Percentiles rank a stretch among this genome's conserved stretches.
These are phyloP conservation scores for Saccharomycopsis hybrid DNA, from an alignment of 1,139 yeast species.

Conservation along the genomic window DNA sequence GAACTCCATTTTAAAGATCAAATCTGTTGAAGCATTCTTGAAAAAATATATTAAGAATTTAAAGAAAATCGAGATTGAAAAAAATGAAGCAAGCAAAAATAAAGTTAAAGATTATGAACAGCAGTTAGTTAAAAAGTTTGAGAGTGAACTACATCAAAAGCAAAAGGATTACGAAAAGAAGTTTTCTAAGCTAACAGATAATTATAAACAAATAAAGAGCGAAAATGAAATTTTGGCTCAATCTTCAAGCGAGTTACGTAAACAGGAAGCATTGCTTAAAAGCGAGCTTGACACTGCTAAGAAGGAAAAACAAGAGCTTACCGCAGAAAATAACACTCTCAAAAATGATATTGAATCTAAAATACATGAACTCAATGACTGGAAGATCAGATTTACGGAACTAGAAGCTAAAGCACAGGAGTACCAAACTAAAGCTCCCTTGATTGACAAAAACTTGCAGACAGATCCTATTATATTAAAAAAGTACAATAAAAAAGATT, in stretches of 20 bases:
- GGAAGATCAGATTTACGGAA: constrained; percentile 6
- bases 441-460: constrained; percentile 12
- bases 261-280: background rate
- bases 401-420: constrained; percentile 10
- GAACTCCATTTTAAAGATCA: constrained; percentile 15
- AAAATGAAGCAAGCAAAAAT: constrained; percentile 19
- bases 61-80: constrained; percentile 20
- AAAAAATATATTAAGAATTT: constrained; percentile 21
- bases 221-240: constrained; percentile 13
- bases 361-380: constrained; percentile 10
- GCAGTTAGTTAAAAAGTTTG: constrained; percentile 21
- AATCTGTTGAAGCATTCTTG: constrained; percentile 19
- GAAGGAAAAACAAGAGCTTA: background rate
- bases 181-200: constrained; percentile 8
- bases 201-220: constrained; percentile 1
- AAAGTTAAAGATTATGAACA: constrained; percentile 21
- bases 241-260: background rate
- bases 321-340: constrained; percentile 7
- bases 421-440: background rate
- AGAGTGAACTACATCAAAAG: constrained; percentile 21
- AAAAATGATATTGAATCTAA: constrained; percentile 10
- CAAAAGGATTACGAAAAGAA: constrained; percentile 14
- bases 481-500: constrained; percentile 2
- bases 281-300: background rate
- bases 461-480: constrained; percentile 9